Percentiles rank a stretch among this genome's conserved stretches.
phyloP scores from a whole-genome alignment of 2,329 filamentous ascomycete genomes.

The Colletotrichum higginsianum region DNA sequence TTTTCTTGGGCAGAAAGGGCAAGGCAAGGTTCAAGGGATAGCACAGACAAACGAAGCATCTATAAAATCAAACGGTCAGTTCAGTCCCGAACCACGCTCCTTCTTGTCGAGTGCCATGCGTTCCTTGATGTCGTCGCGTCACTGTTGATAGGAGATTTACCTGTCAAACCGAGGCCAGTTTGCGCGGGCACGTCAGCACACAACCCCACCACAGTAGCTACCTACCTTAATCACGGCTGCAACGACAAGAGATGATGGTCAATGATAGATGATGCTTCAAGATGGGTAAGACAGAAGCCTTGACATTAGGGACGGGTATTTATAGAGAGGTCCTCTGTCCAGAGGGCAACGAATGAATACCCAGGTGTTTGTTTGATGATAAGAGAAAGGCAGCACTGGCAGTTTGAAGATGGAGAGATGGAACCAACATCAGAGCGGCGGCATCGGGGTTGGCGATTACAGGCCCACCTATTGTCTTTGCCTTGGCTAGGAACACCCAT shows the following conservation, averaged over 20 bases:
- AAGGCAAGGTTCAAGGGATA: conserved; percentile 15
- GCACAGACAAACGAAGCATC: conserved; percentile 11
- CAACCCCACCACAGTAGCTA: not conserved
- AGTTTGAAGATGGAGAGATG: conserved; percentile 6
- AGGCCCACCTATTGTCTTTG: not conserved
- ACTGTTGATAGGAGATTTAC: not conserved
- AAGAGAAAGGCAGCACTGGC: not conserved
- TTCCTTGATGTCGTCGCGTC: not conserved
- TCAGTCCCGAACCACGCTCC: not conserved
- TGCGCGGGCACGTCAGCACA: not conserved
- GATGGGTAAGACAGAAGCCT: not conserved
- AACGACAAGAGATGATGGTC: too few species aligned
- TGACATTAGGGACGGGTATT: not conserved
- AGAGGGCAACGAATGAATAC: too few species aligned
- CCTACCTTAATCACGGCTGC: too few species aligned
- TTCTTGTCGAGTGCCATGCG: not conserved
- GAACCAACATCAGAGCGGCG: conserved; percentile 20
- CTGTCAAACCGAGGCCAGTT: not conserved
- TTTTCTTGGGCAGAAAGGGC: conserved; percentile 29
- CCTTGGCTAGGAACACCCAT: not conserved
- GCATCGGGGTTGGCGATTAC: conserved; percentile 22
- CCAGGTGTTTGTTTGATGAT: too few species aligned
- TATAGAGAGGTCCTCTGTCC: too few species aligned
- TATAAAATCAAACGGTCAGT: conserved; percentile 6
- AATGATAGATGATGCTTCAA: not conserved